Base-by-base conservation (phyloP, 768 basidiomycete species). In the Podaxis sp. region DNA sequence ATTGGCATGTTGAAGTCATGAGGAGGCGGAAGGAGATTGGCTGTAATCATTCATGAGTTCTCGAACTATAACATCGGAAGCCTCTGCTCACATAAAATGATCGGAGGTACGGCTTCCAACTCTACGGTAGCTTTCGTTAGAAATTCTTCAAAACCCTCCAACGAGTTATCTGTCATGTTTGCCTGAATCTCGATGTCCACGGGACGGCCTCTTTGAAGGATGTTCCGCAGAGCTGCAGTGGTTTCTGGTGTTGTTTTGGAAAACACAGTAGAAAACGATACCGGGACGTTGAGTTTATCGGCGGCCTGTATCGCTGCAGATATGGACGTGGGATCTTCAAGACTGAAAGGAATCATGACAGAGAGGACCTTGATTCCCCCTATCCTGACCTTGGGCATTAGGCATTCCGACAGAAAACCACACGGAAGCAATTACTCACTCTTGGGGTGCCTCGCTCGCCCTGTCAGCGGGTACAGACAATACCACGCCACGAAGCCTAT, bases 21-120 rank as follows among this genome's bases (percentile, higher is more conserved):
- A 0, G 92, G 89, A 40, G 93, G 93, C 49, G 91, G 93, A 10
- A 95, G 80, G 46, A 91, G 74, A 71, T 91, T 93, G 57, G 88
- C 93, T 95, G 70, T 51, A 53, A 26, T 12, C 55, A 40, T 51
- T 37, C 62, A 57, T 57, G n/a, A 64, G 48, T 48, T 54, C 41
- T 54, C 28, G 10, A 56, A 52, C 22, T 11, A 24, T 40, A 54
- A 55, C 4, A 8, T 50, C 20, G 33, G 64, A 49, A 38, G 60
- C 24, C 46, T 17, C 15, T 20, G 75, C 84, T 66, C 70, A 91
- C 92, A 87, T 46, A 94, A 76, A 60, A 92, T 79, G 72, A 93
- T 85, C 36, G 87, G 81, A 4, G 83, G 79, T 1, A 81, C 71
- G 67, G 79, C 75, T 55, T 77, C 60, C 52, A 82, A 64, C 64